Percentiles rank a stretch among this genome's conserved stretches.
Conservation (phyloP, 1,139 yeast species). For the Zygotorulaspora mrakii region DNA sequence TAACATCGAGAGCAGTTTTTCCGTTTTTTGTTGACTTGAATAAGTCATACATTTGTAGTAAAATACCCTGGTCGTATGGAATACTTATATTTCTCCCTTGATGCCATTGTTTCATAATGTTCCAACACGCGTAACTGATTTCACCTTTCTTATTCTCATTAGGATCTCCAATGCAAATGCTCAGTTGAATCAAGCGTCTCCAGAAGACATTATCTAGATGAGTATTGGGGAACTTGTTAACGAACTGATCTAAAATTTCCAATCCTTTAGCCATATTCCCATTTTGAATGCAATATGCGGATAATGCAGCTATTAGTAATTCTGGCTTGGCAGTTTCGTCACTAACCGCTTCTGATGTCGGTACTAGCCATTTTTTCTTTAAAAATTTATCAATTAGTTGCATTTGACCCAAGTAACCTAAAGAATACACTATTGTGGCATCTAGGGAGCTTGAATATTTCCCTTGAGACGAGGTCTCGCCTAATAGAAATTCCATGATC, state of each 20-base stretch:
- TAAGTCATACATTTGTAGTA: conserved; percentile 13
- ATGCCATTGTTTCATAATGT: conserved; percentile 27
- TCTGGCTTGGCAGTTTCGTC: conserved; percentile 20
- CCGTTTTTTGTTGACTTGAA: conserved; percentile 16
- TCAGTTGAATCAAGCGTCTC: conserved; percentile 27
- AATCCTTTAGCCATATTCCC: conserved; percentile 20
- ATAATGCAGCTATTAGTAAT: conserved; percentile 23
- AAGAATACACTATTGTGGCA: conserved; percentile 25
- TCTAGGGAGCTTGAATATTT: conserved; percentile 15
- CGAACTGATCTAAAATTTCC: conserved; percentile 21
- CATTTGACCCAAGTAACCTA: conserved; percentile 25
- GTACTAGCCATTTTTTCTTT: conserved; percentile 22
- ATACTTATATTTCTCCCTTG: conserved; percentile 10
- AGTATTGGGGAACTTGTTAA: conserved; percentile 23
- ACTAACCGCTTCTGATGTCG: neutral
- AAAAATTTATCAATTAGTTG: conserved; percentile 21
- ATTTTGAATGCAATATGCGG: conserved; percentile 22
- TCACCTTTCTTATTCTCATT: conserved; percentile 16
- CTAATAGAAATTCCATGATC: conserved; percentile 15
- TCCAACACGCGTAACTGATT: conserved; percentile 21
- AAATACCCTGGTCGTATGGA: conserved; percentile 20
- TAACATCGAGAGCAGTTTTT: conserved; percentile 23
- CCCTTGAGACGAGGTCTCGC: conserved; percentile 17
- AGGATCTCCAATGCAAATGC: conserved; percentile 16
- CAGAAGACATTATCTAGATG: conserved; percentile 25